Evolutionary conservation across 768 basidiomycete species (phyloP).

Genomic region (Suillus subluteus): DNA sequence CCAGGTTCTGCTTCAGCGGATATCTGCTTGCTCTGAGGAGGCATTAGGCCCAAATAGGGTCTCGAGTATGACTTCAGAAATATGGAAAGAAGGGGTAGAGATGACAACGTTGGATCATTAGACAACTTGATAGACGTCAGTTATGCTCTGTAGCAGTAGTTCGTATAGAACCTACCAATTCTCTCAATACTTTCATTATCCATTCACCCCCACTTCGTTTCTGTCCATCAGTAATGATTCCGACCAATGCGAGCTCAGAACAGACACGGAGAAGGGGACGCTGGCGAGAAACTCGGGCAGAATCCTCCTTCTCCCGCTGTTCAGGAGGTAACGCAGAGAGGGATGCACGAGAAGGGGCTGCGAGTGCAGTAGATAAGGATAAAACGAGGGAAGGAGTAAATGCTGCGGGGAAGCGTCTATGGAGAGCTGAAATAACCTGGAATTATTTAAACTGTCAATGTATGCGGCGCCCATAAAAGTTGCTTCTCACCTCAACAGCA

Average conservation of each 20-base stretch:
- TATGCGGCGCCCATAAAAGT: background rate
- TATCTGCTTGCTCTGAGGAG: constrained; percentile 63
- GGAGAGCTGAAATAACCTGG: constrained; percentile 87
- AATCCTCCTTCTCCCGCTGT: constrained; percentile 93
- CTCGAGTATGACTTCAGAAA: constrained; percentile 93
- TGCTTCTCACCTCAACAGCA: constrained; percentile 78
- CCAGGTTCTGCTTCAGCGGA: constrained; percentile 57
- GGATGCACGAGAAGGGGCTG: constrained; percentile 58
- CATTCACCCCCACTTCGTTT: constrained; percentile 80
- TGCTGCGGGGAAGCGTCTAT: constrained; percentile 79
- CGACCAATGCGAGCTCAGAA: constrained; percentile 88
- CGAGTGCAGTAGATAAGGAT: constrained; percentile 58
- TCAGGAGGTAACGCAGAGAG: constrained; percentile 65
- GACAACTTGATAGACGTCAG: constrained; percentile 60
- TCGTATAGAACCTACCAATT: constrained; percentile 61
- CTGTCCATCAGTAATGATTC: constrained; percentile 75
- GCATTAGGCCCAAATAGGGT: constrained; percentile 81
- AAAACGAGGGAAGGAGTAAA: constrained; percentile 78
- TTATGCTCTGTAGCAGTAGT: constrained; percentile 15
- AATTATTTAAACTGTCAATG: constrained; percentile 8
- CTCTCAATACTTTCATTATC: constrained; percentile 86
- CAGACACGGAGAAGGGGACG: constrained; percentile 86
- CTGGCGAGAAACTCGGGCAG: constrained; percentile 75
- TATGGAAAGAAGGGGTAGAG: constrained; percentile 86
- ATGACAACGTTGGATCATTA: constrained; percentile 83